phyloP scores from a whole-genome alignment of 805 yeast species.

The Clavispora vitiphila region DNA sequence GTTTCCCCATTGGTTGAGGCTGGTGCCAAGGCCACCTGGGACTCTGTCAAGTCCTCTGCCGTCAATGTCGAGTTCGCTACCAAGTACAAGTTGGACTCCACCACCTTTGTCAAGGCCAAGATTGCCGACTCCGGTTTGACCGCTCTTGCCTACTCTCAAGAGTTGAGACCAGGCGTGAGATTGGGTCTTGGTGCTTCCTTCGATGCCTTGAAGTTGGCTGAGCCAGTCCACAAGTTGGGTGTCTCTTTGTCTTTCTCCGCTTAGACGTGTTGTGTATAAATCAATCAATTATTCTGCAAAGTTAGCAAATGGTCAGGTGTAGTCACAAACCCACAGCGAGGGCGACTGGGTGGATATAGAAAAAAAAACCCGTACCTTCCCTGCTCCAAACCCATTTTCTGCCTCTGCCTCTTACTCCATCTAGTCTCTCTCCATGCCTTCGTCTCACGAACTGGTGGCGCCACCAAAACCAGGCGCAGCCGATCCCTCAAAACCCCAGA shows the following conservation, averaged over 20 bases:
- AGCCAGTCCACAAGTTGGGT: conserved; percentile 98
- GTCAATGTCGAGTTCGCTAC: conserved; percentile 95
- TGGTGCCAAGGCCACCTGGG: conserved; percentile 97
- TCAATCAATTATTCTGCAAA: conserved; percentile 1
- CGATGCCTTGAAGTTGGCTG: conserved; percentile 91
- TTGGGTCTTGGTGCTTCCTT: conserved; percentile 96
- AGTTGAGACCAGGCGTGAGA: conserved; percentile 91
- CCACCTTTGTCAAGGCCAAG: conserved; percentile 94
- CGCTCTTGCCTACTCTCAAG: conserved; percentile 90
- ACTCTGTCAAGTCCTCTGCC: conserved; percentile 72
- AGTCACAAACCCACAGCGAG: no score
- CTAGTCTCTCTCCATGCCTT: background rate
- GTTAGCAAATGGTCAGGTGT: no score
- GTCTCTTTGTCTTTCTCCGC: conserved; percentile 90
- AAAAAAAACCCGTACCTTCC: background rate
- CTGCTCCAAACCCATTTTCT: background rate
- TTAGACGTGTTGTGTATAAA: conserved; percentile 30
- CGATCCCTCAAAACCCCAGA: background rate
- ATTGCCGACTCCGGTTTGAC: conserved; percentile 94
- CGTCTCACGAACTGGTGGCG: background rate
- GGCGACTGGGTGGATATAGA: no score
- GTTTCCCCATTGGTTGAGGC: conserved; percentile 89
- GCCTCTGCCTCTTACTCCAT: background rate
- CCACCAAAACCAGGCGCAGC: background rate
- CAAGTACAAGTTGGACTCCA: conserved; percentile 82